Percentiles rank a stretch among this genome's conserved stretches.
Evolutionary conservation across 148 eudicot species (phyloP).

Genomic region (Chenopodium album): DNA sequence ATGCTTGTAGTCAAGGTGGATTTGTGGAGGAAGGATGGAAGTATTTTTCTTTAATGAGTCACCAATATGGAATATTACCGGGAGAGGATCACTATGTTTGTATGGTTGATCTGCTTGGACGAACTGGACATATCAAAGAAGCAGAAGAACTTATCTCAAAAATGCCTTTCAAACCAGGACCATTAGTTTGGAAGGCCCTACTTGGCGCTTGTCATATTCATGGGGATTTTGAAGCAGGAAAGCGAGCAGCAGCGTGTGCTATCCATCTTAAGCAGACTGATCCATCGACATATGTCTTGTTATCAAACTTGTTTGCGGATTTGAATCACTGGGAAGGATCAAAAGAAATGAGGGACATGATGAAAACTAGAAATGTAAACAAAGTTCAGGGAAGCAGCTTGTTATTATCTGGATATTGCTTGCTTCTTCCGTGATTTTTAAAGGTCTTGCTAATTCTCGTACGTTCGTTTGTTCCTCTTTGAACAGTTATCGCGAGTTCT

Average conservation of each 20-base stretch:
- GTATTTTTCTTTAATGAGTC: slow-evolving; percentile 46
- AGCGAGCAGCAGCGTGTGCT: slow-evolving; percentile 48
- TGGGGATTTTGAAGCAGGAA: slow-evolving; percentile 63
- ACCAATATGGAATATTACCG: slow-evolving; percentile 43
- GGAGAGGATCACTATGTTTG: slow-evolving; percentile 72
- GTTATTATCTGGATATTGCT: slow-evolving; percentile 2
- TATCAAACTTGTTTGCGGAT: slow-evolving; percentile 62
- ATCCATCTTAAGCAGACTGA: slow-evolving; percentile 39
- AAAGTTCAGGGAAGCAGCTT: slow-evolving; percentile 61
- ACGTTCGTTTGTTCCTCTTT: background rate
- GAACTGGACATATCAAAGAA: slow-evolving; percentile 53
- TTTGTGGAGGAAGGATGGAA: slow-evolving; percentile 50
- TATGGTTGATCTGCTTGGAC: slow-evolving; percentile 71
- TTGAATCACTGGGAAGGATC: slow-evolving; percentile 48
- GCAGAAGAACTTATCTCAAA: slow-evolving; percentile 58
- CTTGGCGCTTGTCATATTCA: slow-evolving; percentile 64
- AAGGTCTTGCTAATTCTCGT: background rate
- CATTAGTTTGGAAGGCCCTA: slow-evolving; percentile 58
- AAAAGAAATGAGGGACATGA: slow-evolving; percentile 40
- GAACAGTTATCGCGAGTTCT: background rate
- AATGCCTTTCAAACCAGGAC: slow-evolving; percentile 54
- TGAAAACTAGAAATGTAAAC: slow-evolving; percentile 46
- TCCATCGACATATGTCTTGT: slow-evolving; percentile 55
- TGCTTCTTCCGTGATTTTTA: background rate
- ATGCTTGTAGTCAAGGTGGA: slow-evolving; percentile 70